Percentiles rank a stretch among this genome's conserved stretches.
phyloP scores from a whole-genome alignment of 1,139 yeast genomes.

The Diutina siamensis region DNA sequence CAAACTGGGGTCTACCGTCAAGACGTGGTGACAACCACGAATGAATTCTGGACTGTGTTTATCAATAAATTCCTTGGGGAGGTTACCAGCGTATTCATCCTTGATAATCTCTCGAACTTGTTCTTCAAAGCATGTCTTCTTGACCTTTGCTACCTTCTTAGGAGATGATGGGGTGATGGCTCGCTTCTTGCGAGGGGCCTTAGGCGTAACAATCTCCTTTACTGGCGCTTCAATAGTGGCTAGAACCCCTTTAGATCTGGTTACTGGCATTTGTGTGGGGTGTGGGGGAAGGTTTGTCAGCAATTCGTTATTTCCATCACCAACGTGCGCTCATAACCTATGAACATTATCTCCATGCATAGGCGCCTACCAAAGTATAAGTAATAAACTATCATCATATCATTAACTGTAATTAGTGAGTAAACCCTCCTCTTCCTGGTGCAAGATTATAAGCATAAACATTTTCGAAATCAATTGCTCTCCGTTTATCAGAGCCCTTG shows the following conservation, averaged over 20 bases:
- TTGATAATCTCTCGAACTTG: background rate
- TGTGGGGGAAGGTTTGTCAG: background rate
- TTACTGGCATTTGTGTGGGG: background rate
- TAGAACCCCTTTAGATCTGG: background rate
- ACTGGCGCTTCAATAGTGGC: too few relatives aligned
- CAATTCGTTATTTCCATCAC: too few relatives aligned
- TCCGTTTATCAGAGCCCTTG: background rate
- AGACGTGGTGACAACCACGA: conserved; percentile 27
- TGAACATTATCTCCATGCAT: too few relatives aligned
- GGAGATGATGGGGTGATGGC: background rate
- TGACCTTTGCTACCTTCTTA: background rate
- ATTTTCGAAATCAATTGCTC: background rate
- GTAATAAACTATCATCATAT: too few relatives aligned
- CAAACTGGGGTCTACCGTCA: conserved; percentile 32
- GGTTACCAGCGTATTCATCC: conserved; percentile 6
- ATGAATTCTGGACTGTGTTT: conserved; percentile 35
- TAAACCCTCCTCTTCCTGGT: background rate
- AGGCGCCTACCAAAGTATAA: too few relatives aligned
- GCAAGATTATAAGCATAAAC: background rate
- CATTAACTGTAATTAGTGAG: too few relatives aligned
- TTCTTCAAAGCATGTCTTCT: background rate
- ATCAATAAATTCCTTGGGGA: conserved; percentile 30
- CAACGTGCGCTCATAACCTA: background rate
- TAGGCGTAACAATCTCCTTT: too few relatives aligned
- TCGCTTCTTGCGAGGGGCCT: too few relatives aligned